Base-by-base conservation (phyloP, 805 yeast genomes). In the Cyberlindnera misumaiensis region DNA sequence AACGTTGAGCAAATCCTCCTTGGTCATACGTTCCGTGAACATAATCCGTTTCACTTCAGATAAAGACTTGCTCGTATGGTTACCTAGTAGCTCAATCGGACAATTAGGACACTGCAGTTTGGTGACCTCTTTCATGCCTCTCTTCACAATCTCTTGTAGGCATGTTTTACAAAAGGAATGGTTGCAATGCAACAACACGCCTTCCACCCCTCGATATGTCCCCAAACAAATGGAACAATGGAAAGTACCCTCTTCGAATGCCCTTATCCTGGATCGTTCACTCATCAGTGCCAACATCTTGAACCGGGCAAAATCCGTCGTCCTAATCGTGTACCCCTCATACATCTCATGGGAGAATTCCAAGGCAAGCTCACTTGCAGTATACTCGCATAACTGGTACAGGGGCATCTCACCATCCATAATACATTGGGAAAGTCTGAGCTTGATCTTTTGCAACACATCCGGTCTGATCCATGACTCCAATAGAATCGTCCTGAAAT, bases 41-140 rank as follows among this genome's bases (percentile, higher is more conserved):
- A 75, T 49, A 3, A 53, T 45, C 2, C 41, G 40, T 39, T 65
- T 66, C 41, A 73, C 59, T 13, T 56, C 55, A 1, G 43, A 26
- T 25, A 62, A 55, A 22, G 59, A 47, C 27, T 58, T 51, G 1
- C 35, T 43, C 1, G 35, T 32, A 8, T 48, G 32, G n/a, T 58
- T 30, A 11, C 52, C 47, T 8, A 50, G 27, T 6, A 48, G 46
- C 5, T 40, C 32, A n/a, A 45, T 50, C 1, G 58, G 53, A 46
- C 69, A 72, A 33, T 75, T 68, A 1, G 84, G 83, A 47, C 85
- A 79, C 51, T 76, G 77, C 2, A 79, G 59, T 33, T 61, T 68
- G 13, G 65, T 33, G 14, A 16, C 11, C 9, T 33, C 30, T 11
- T 33, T 33, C 29, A 33, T 7, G 9, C 22, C 28, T 33, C 30